phyloP scores from a whole-genome alignment of 2,329 filamentous ascomycete genomes.

The Hirsutella thompsonii region DNA sequence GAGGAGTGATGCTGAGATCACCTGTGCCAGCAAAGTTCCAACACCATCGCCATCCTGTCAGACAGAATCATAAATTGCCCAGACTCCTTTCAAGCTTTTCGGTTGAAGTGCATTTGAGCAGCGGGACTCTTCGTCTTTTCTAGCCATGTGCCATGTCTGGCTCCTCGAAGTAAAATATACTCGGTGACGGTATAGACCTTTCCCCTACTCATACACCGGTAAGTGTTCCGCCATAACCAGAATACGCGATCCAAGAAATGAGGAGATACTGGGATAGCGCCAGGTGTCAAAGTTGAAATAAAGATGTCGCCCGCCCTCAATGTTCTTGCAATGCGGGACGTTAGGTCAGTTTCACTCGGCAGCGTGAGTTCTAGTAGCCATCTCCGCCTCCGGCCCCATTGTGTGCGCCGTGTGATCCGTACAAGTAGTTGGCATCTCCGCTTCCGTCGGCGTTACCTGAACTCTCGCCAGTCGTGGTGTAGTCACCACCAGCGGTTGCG shows the following conservation, averaged over 20 bases:
- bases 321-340: no score
- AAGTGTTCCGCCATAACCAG: background rate
- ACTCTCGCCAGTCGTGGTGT: conserved; percentile 26
- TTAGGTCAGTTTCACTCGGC: no score
- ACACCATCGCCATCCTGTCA: no score
- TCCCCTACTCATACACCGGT: conserved; percentile 4
- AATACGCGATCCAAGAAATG: background rate
- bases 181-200: background rate
- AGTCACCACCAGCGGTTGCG: conserved; percentile 21
- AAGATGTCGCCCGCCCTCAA: no score
- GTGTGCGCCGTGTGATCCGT: conserved; percentile 39
- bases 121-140: no score
- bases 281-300: no score
- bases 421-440: conserved; percentile 35
- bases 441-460: conserved; percentile 26
- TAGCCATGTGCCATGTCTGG: background rate
- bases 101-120: no score
- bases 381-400: conserved; percentile 43
- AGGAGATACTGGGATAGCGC: no score
- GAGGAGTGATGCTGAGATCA: no score
- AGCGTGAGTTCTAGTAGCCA: conserved; percentile 26
- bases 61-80: no score
- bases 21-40: no score
- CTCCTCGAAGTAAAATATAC: background rate
- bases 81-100: no score